Evolutionary conservation across 2,329 filamentous ascomycete species (phyloP).

Genomic region (Aureobasidium sp.): DNA sequence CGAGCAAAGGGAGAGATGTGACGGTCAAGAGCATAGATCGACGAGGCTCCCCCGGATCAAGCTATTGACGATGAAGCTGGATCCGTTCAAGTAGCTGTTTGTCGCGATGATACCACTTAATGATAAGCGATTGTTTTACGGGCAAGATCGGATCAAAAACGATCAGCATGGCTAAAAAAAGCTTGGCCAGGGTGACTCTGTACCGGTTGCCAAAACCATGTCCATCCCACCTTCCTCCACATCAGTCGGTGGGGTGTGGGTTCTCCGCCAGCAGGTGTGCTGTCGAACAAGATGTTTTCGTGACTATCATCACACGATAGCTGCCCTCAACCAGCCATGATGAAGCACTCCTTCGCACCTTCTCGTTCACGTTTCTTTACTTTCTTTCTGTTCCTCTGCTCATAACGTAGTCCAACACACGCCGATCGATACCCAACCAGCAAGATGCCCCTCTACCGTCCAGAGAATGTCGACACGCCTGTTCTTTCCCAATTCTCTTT

Average conservation of each 20-base stretch:
- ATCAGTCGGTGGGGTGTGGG: background rate
- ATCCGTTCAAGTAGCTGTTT: background rate
- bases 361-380: background rate
- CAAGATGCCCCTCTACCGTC: background rate
- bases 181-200: constrained; percentile 5
- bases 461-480: background rate
- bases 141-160: background rate
- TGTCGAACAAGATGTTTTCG: background rate
- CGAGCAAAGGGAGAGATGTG: constrained; percentile 5
- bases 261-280: background rate
- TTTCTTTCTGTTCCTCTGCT: background rate
- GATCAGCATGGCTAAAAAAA: background rate
- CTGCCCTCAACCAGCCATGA: background rate
- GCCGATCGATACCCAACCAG: background rate
- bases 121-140: background rate
- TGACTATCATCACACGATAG: background rate
- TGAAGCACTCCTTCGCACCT: background rate
- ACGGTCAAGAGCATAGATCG: constrained; percentile 1
- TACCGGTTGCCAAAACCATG: background rate
- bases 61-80: background rate
- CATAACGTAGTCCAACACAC: background rate
- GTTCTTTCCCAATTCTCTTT: constrained; percentile 33
- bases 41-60: background rate
- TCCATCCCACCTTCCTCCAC: background rate
- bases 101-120: background rate